A percentile compares a stretch with the other conserved stretches of the same genome.
These are phyloP conservation scores for Chrysanthemum lavandulifolium DNA, from an alignment of 129 eudicot species.

Conservation along the genomic window DNA sequence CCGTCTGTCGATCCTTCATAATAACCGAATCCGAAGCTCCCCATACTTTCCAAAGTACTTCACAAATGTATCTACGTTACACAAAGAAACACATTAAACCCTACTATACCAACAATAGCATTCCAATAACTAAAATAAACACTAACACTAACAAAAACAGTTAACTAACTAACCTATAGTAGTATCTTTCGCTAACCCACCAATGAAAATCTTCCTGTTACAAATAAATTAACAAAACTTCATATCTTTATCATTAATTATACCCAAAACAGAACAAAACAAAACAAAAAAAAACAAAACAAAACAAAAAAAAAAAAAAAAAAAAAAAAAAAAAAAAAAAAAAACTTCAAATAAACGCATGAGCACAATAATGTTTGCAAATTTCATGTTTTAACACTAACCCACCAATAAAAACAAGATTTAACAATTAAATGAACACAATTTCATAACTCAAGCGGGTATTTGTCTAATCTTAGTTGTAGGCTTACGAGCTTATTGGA, in stretches of 20 bases:
- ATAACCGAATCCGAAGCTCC: constrained; percentile 89
- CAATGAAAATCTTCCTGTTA: constrained; percentile 85
- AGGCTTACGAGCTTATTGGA: too few relatives aligned
- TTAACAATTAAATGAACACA: too few relatives aligned
- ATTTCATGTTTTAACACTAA: too few relatives aligned
- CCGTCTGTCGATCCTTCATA: constrained; percentile 83
- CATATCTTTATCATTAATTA: neutral
- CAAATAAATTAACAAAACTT: constrained; percentile 13
- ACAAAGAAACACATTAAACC: neutral
- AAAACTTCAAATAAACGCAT: too few relatives aligned
- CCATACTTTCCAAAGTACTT: constrained; percentile 92
- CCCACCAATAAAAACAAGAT: too few relatives aligned
- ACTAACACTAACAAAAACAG: neutral
- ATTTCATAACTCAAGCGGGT: too few relatives aligned
- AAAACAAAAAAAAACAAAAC: too few relatives aligned
- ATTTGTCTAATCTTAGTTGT: too few relatives aligned
- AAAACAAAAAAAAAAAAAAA: too few relatives aligned
- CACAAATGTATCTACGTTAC: constrained; percentile 54
- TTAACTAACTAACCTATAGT: constrained; percentile 51
- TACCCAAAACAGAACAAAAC: too few relatives aligned
- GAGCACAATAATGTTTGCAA: too few relatives aligned
- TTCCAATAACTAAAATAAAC: neutral
- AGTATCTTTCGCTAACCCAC: constrained; percentile 85
- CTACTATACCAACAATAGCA: neutral
- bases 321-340: too few relatives aligned